Conservation (phyloP, 2,329 filamentous ascomycete genomes). For the Colletotrichum viniferum region DNA sequence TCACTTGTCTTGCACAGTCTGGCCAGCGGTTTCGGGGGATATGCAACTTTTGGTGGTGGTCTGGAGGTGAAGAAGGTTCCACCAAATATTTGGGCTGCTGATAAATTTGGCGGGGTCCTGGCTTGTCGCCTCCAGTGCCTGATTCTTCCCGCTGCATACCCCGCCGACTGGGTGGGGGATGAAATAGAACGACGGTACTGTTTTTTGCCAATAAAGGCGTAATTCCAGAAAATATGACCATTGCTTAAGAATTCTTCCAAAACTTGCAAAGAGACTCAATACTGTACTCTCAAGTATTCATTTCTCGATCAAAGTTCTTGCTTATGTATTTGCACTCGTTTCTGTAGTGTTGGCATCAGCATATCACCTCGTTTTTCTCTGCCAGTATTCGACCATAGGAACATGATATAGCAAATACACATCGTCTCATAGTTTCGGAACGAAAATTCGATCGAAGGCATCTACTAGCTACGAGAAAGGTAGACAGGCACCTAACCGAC, state of each 20-base stretch:
- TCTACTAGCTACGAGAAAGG: neutral
- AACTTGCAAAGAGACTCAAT: neutral
- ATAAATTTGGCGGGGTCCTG: slow-evolving; percentile 23
- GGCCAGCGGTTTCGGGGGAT: neutral
- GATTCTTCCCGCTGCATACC: slow-evolving; percentile 5
- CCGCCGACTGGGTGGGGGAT: neutral
- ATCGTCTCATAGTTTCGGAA: neutral
- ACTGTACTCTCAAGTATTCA: neutral
- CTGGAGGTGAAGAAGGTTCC: neutral
- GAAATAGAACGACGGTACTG: neutral
- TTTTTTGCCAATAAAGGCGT: neutral
- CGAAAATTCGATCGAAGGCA: neutral
- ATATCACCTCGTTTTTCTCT: neutral
- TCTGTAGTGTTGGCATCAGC: neutral
- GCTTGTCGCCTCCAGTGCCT: neutral
- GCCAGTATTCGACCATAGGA: neutral
- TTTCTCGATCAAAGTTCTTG: neutral
- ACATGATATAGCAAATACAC: neutral
- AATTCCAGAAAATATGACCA: neutral
- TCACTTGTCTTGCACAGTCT: neutral
- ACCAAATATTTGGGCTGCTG: slow-evolving; percentile 16
- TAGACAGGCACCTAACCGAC: neutral
- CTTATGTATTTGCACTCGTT: neutral
- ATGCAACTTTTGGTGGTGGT: neutral
- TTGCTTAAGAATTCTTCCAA: neutral